Base-by-base conservation (phyloP, 768 basidiomycete species). In the Hirschioporus abietinus region DNA sequence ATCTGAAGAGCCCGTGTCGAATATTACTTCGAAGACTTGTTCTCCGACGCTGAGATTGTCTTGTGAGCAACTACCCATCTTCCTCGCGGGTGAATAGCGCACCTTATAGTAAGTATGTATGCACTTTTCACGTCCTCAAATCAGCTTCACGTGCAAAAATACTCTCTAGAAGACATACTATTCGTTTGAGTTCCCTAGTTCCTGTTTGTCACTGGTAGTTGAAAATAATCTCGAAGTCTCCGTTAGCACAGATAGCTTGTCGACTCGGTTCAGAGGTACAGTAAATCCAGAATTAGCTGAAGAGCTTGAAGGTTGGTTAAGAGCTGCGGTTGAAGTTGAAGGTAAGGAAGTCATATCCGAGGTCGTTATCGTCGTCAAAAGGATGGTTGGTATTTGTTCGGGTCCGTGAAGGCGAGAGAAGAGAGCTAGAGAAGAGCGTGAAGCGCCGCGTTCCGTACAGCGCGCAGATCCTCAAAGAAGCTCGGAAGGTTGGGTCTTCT, bases 1-100 rank as follows among this genome's bases (percentile, higher is more conserved):
- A 71, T 86, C 86, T 0, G 86, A 81, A 3, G 85, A 87, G 62
- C 86, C 86, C 8, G 86, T 86, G 71, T 86, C 85, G 30, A 86
- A 74, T 4, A 84, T 79, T 24, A 81, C 76, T 71, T 76, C 76
- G 66, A 86, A 80, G 57, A 74, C 67, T 71, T 83, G 81, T 3
- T 75, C 77, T 60, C 81, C 82, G 60, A 83, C 74, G 35, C 81
- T 34, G 60, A 61, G 20, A 8, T 25, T 15, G 20, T 15, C 20
- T 52, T 12, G 42, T 20, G 15, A 52, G 42, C 12, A 12, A 52
- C 20, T 52, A 20, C 2, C 30, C 4, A 30, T 30, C 4, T n/a
- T 30, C 30, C 30, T 30, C 30, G 30, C 30, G 9, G 58, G 58
- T 26, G 25, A 26, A 26, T 59, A 8, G 9, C 60, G 60, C 12